Evolutionary conservation across 1,284 basidiomycete species (phyloP), one percentile per base, ranked within the genome.

Genomic region (Sparassis latifolia): DNA sequence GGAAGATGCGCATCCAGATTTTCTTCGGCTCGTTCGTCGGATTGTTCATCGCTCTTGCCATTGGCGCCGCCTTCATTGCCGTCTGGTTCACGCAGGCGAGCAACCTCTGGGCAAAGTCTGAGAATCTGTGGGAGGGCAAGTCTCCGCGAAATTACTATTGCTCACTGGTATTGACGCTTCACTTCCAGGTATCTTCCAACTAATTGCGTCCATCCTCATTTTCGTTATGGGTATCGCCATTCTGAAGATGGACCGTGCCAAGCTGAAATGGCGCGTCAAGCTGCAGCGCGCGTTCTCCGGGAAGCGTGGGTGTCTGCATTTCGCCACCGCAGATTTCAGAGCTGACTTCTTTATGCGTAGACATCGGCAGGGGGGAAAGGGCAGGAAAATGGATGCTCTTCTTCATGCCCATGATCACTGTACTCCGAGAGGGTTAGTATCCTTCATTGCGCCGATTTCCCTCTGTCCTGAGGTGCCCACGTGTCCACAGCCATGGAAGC

Each of bases 221-320:
- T 69, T 71, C 60, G 61, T 68, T 56, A 69, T 70, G 69, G 69
- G 68, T 33, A 50, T 71, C 48, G 64, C 64, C 51, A 80, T 81
- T 70, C 74, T 81, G 50, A 74, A 76, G 59, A 73, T 82, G 60
- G 75, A 80, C 60, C 74, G 77, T 58, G 87, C 92, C 7, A 89
- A 92, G 64, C 78, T 86, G 28, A 92, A 91, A 68, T 97, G 93
- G 94, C 82, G 90, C 55, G 70, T 91, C 62, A 96, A 95, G 74
- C 81, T 97, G 45, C 76, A 83, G 52, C 75, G 75, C 33, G 87
- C 92, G 0, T 95, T 96, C 68, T 78, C 83, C 38, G 75, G 75
- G 28, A 54, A 55, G 78, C 80, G 59, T 30, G 72, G 59, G 32
- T 45, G 42, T 38, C 28, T 28, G 9, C 40, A 32, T 29, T 45